Evolutionary conservation across 2,329 filamentous ascomycete species (phyloP), one percentile per base, ranked within the genome.

Genomic region (Fusarium tricinctum): DNA sequence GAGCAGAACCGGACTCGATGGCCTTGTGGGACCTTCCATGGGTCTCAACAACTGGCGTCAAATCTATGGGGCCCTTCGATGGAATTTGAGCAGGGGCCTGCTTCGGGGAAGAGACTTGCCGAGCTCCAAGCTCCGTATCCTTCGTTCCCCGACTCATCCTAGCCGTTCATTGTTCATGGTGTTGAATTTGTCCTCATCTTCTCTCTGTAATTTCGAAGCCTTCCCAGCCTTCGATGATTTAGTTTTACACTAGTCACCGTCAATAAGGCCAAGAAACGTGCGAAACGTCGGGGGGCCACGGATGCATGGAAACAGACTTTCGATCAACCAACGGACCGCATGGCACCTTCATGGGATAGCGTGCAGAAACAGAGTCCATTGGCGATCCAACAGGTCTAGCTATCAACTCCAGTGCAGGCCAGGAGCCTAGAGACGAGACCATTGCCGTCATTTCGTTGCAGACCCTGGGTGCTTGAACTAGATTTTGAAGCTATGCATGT

Each of bases 231-330:
- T 47, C 44, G 39, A 45, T 52, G 22, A 20, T 45, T 30, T 64
- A 49, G 59, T 43, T 13, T 48, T 20, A 5, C 22, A 33, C 57
- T 63, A 65, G 35, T 22, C 43, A 35, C 47, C 61, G 43, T 47
- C 47, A 43, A 39, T 19, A 19, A 44, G 28, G 39, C 33, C 39
- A 44, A 45, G 32, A 43, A 42, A 60, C 26, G 43, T 63, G 40
- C 44, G 48, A 58, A 58, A 58, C 42, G 43, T 67, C 30, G 58
- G 35, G 35, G 35, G 35, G 38, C 32, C 26, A 30, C 42, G 66
- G 67, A 46, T 56, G 48, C 59, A 70, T 70, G 58, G 33, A 70
- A 58, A 23, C 66, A 57, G 43, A 45, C 58, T 68, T 69, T 70
- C 23, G 33, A 60, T 70, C 47, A 22, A 35, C 45, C 28, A 49